Conservation (phyloP, 2,329 filamentous ascomycete genomes). For the Neofusicoccum laricinum region DNA sequence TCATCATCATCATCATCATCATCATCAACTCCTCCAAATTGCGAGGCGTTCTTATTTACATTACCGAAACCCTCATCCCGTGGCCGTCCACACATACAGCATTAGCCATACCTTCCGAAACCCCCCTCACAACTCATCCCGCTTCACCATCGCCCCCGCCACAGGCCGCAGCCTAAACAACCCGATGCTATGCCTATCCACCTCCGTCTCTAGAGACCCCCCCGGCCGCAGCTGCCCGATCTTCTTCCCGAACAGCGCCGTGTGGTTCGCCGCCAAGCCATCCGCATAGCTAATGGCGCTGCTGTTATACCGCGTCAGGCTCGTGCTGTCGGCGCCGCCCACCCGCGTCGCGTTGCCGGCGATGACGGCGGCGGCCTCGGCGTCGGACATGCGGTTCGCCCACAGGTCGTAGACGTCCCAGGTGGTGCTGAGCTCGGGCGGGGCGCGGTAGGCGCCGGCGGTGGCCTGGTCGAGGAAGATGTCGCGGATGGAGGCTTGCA, state of each 20-base stretch:
- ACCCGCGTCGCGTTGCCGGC: constrained; percentile 35
- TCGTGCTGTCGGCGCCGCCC: constrained; percentile 28
- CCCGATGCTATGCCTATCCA: constrained; percentile 50
- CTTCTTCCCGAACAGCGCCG: constrained; percentile 46
- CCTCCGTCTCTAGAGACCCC: constrained; percentile 43
- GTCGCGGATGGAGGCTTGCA: constrained; percentile 52
- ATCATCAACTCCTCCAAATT: too few relatives aligned
- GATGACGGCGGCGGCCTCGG: constrained; percentile 44
- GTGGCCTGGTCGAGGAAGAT: constrained; percentile 52
- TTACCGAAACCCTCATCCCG: too few relatives aligned
- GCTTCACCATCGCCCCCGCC: constrained; percentile 31
- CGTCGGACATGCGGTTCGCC: constrained; percentile 53
- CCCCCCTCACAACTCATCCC: constrained; percentile 41
- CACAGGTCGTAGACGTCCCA: constrained; percentile 58
- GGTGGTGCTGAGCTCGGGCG: constrained; percentile 38
- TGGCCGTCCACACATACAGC: too few relatives aligned
- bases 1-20: too few relatives aligned
- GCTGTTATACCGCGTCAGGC: constrained; percentile 45
- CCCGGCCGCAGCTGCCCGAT: constrained; percentile 39
- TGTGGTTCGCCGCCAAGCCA: constrained; percentile 42
- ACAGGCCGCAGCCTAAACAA: constrained; percentile 47
- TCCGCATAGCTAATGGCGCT: constrained; percentile 49
- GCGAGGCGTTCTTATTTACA: too few relatives aligned
- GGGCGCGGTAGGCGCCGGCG: constrained; percentile 36
- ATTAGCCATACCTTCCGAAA: too few relatives aligned